These are phyloP conservation scores for Didymella glomerata DNA, from an alignment of 2,329 filamentous ascomycete genomes.

Conservation along the genomic window DNA sequence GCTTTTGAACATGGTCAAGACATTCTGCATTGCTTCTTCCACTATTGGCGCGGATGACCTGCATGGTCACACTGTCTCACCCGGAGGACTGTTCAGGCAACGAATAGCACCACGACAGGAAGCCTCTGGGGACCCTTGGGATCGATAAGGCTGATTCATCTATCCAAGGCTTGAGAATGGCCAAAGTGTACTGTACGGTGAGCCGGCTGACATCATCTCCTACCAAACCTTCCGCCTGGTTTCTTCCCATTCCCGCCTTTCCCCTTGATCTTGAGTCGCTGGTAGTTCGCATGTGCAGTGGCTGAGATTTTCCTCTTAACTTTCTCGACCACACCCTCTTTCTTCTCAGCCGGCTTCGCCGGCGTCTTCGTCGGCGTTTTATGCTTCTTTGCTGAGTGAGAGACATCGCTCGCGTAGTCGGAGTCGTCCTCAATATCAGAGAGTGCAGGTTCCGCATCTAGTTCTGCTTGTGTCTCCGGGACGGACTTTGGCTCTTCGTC, in stretches of 20 bases:
- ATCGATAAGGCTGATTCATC: slow-evolving; percentile 1
- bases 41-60: slow-evolving; percentile 38
- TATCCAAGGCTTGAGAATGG: not conserved
- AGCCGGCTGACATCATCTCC: slow-evolving; percentile 30
- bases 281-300: slow-evolving; percentile 58
- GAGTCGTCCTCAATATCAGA: slow-evolving; percentile 50
- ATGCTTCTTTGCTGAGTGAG: slow-evolving; percentile 45
- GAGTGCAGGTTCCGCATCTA: slow-evolving; percentile 49
- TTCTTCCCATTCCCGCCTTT: slow-evolving; percentile 49
- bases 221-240: slow-evolving; percentile 53
- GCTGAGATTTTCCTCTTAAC: slow-evolving; percentile 57
- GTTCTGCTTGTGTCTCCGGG: slow-evolving; percentile 37
- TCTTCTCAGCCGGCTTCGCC: slow-evolving; percentile 25
- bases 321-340: slow-evolving; percentile 48
- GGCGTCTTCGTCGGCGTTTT: slow-evolving; percentile 27
- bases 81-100: slow-evolving; percentile 17
- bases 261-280: slow-evolving; percentile 60
- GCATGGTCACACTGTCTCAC: slow-evolving; percentile 43
- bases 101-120: slow-evolving; percentile 5
- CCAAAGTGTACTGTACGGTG: not conserved
- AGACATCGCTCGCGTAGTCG: slow-evolving; percentile 54
- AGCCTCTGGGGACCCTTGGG: not conserved
- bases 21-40: slow-evolving; percentile 14
- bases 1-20: slow-evolving; percentile 5
- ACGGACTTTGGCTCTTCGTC: slow-evolving; percentile 53